phyloP scores from a whole-genome alignment of 257 asterid species.

The Prunella vulgaris region DNA sequence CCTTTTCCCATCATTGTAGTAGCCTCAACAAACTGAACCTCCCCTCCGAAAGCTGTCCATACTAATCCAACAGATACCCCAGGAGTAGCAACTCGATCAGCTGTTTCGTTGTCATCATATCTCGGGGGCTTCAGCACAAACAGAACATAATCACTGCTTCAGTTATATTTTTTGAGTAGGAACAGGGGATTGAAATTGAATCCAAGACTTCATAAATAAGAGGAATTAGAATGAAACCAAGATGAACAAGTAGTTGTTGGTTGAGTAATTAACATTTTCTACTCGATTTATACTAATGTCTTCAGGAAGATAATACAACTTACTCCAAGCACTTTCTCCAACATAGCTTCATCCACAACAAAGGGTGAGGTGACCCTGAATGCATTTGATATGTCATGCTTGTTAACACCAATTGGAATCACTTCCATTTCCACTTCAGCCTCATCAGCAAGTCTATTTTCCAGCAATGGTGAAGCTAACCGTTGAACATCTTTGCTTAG shows the following conservation, averaged over 20 bases:
- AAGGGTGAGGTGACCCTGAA: slow-evolving; percentile 60
- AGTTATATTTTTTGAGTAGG: background rate
- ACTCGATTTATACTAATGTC: background rate
- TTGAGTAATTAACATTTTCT: slow-evolving; percentile 17
- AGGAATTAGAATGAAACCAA: slow-evolving; percentile 9
- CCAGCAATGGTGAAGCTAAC: slow-evolving; percentile 75
- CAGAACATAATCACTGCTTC: slow-evolving; percentile 14
- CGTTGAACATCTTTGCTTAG: slow-evolving; percentile 84
- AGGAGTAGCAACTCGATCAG: slow-evolving; percentile 84
- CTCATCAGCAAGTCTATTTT: slow-evolving; percentile 75
- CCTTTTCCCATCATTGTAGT: slow-evolving; percentile 93
- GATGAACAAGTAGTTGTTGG: slow-evolving; percentile 17
- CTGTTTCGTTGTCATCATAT: slow-evolving; percentile 85
- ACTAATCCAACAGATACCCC: slow-evolving; percentile 97
- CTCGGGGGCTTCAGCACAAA: slow-evolving; percentile 66
- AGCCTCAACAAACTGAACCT: slow-evolving; percentile 98
- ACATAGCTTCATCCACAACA: slow-evolving; percentile 85
- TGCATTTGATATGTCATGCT: slow-evolving; percentile 72
- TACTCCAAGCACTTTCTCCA: slow-evolving; percentile 98
- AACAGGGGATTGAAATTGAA: background rate
- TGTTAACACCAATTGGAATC: slow-evolving; percentile 80
- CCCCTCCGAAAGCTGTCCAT: slow-evolving; percentile 95
- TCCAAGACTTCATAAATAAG: background rate
- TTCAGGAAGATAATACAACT: slow-evolving; percentile 29
- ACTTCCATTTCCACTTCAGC: slow-evolving; percentile 99